These are phyloP conservation scores for Paspalum notatum DNA, from an alignment of 176 grass and related monocot species.

Conservation along the genomic window DNA sequence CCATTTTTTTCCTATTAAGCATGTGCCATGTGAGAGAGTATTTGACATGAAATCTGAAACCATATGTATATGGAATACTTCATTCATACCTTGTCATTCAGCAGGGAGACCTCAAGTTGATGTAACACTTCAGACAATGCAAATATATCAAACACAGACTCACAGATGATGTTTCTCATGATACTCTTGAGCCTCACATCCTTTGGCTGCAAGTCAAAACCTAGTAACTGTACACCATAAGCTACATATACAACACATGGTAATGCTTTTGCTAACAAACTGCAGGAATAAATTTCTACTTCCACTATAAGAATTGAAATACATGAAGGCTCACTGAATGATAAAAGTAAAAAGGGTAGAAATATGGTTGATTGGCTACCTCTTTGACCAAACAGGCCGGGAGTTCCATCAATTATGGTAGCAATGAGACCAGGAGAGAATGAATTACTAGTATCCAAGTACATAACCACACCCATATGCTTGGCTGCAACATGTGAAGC, in stretches of 20 bases:
- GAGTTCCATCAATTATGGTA: constrained; percentile 54
- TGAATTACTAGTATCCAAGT: constrained; percentile 90
- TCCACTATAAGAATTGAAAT: constrained; percentile 10
- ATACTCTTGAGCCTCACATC: constrained; percentile 57
- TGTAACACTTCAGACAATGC: constrained; percentile 69
- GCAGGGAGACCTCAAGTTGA: constrained; percentile 64
- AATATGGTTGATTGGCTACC: constrained; percentile 38
- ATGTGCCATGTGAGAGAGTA: constrained; percentile 23
- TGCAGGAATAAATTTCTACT: constrained; percentile 18
- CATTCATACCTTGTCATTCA: constrained; percentile 55
- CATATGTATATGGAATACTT: not conserved
- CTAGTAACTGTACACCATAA: constrained; percentile 11
- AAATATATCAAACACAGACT: constrained; percentile 88
- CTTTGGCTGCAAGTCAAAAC: constrained; percentile 51
- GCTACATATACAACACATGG: constrained; percentile 14
- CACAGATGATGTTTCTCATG: constrained; percentile 75
- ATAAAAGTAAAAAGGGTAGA: not conserved
- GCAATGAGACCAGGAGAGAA: constrained; percentile 71
- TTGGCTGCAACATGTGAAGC: constrained; percentile 63
- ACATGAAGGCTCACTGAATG: not conserved
- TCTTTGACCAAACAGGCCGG: constrained; percentile 36
- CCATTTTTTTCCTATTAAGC: constrained; percentile 55
- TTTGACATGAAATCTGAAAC: constrained; percentile 25
- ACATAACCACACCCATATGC: constrained; percentile 61
- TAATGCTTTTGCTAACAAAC: constrained; percentile 2